Evolutionary conservation across 83 land plant genomes (phyloP), one percentile per base, ranked within the genome.

Genomic region (Picea abies): DNA sequence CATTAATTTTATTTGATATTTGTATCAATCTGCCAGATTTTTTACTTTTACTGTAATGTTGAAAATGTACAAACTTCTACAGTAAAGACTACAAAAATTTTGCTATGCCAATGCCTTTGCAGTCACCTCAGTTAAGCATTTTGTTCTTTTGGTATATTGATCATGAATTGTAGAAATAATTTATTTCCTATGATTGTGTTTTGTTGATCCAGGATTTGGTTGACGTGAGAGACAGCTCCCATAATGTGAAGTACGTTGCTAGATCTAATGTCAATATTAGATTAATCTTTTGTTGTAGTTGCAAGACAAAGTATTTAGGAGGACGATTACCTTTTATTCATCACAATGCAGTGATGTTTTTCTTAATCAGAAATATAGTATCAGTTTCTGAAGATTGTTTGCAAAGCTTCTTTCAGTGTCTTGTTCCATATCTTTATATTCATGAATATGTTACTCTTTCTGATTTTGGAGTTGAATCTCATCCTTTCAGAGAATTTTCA

Each of bases 401-500:
- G 29, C 23, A 19, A 65, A 32, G 44, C 44, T 22, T 49, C 37
- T 29, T 56, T 49, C 9, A n/a, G 26, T 35, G 1, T 69, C 49
- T 81, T 81, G 15, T 61, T 49, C 10, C 63, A 52, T 81, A 12
- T 16, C 39, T 52, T 63, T 77, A 37, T 49, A 20, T 32, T n/a
- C 49, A 81, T 41, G 65, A 35, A 22, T 32, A 17, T 70, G 65
- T 7, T 78, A 52, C 19, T 81, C 8, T 78, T 82, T 78, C 61
- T 56, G 41, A 26, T 82, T 19, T 29, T 47, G 6, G n/a, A 35
- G 75, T 35, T 17, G 32, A 25, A 29, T 73, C n/a, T 73, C 32
- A 70, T 80, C 66, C 63, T 79, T 82, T 14, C 84, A 97, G 99
- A 87, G 99, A 97, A 68, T 97, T 90, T 75, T 92, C 99, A 39